Evolutionary conservation across 306 rosid genomes (phyloP).

Genomic region (Arachis hypogaea): DNA sequence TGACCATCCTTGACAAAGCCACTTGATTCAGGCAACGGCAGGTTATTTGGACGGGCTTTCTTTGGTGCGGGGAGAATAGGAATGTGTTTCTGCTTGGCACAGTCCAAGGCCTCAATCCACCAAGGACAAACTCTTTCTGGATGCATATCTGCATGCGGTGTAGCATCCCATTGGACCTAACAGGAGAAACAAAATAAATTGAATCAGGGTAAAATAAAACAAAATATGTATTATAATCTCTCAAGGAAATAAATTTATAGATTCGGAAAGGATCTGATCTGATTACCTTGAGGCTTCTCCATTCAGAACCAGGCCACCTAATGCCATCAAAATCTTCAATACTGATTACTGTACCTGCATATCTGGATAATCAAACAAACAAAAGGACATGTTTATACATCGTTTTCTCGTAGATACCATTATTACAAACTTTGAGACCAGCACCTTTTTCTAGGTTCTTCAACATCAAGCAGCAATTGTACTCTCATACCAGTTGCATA

Average conservation of each 20-base stretch:
- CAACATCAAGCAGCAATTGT: conserved; percentile 42
- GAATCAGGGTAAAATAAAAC: conserved; percentile 10
- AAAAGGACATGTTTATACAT: conserved; percentile 24
- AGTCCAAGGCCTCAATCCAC: conserved; percentile 54
- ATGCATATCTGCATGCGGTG: conserved; percentile 28
- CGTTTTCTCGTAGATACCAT: conserved; percentile 15
- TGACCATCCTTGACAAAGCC: conserved; percentile 48
- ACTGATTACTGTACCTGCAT: conserved; percentile 55
- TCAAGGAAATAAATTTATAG: conserved; percentile 14
- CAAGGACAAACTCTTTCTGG: conserved; percentile 74
- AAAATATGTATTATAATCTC: background rate
- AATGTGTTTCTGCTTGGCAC: conserved; percentile 21
- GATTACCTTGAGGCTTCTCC: conserved; percentile 72
- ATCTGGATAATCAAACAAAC: conserved; percentile 44
- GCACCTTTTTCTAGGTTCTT: conserved; percentile 66
- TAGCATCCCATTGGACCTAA: conserved; percentile 73
- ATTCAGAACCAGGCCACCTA: conserved; percentile 73
- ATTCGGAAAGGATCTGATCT: conserved; percentile 12
- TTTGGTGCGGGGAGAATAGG: conserved; percentile 37
- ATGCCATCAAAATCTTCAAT: conserved; percentile 55
- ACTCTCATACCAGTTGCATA: conserved; percentile 60
- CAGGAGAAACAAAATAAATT: conserved; percentile 17
- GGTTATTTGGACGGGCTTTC: conserved; percentile 38
- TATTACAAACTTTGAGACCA: conserved; percentile 22
- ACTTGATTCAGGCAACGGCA: conserved; percentile 33